A percentile compares a stretch with the other conserved stretches of the same genome.
Conservation (phyloP, 805 yeast genomes). For the Suhomyces sp. region DNA sequence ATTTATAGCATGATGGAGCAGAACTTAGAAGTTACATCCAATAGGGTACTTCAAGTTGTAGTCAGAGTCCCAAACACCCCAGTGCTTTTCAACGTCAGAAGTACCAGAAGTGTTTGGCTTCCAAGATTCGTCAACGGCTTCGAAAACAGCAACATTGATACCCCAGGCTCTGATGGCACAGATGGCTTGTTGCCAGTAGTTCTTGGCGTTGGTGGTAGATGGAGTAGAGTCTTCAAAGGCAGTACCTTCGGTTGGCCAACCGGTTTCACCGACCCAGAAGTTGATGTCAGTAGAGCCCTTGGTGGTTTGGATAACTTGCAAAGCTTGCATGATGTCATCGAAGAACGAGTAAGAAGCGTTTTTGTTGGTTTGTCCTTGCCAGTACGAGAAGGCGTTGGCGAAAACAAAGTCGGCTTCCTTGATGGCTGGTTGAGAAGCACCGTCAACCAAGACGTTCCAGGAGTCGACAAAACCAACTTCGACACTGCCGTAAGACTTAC, state of each 20-base stretch:
- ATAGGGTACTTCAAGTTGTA: constrained; percentile 38
- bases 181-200: constrained; percentile 83
- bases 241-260: constrained; percentile 92
- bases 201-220: constrained; percentile 65
- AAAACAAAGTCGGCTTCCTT: constrained; percentile 79
- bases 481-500: constrained; percentile 65
- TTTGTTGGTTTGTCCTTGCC: constrained; percentile 91
- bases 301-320: constrained; percentile 78
- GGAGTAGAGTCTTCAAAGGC: constrained; percentile 66
- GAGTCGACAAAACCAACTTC: constrained; percentile 95
- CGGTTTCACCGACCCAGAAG: constrained; percentile 97
- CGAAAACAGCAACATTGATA: constrained; percentile 85
- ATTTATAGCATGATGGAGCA: background rate
- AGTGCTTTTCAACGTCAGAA: constrained; percentile 83
- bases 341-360: constrained; percentile 90
- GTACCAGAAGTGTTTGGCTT: constrained; percentile 89
- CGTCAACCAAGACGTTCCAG: constrained; percentile 89
- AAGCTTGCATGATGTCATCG: constrained; percentile 97
- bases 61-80: constrained; percentile 81
- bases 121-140: constrained; percentile 96
- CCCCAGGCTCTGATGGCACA: constrained; percentile 98
- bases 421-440: constrained; percentile 65
- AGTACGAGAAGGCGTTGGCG: constrained; percentile 96
- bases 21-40: constrained; percentile 28
- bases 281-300: constrained; percentile 85